Base-by-base conservation (phyloP, 345 rosid genomes). In the Luvunga scandens region DNA sequence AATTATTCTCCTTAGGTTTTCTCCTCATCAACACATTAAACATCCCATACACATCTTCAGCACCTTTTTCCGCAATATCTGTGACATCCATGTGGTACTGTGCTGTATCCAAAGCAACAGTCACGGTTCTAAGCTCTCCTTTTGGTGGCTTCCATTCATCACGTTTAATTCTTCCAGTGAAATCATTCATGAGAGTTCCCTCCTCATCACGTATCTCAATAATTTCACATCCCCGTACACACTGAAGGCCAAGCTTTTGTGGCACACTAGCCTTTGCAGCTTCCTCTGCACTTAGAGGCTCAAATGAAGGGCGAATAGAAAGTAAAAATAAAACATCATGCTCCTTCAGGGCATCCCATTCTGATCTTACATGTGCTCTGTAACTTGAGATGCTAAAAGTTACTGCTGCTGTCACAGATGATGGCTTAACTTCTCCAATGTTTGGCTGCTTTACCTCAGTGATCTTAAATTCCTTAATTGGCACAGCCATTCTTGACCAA, bases 81-180 rank as follows among this genome's bases (percentile, higher is more conserved):
- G 91, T 85, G 66, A 92, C 97, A 89, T 96, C 99, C 92, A 96
- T 96, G 81, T 96, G 94, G 86, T 96, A 96, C 82, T 94, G 98
- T 68, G 99, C 98, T 59, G 99, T 81, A 86, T 96, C 99, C 83
- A 96, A 83, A 79, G 99, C 99, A 79, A 96, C 85, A 74, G 92
- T 94, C 76, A 91, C 95, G 14, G 93, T 96, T 84, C 99, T 91
- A 78, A 94, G 84, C 66, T 96, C 98, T 74, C 99, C 98, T 90
- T 96, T 94, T 36, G 99, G 98, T 57, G 98, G 98, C 85, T 96
- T 94, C 99, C 98, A 94, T 77, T 96, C 99, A 80, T 96, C 99
- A 71, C 92, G 89, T 80, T 94, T 96, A 80, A 92, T 88, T 86
- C 84, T 91, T 85, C 99, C 98, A 64, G 94, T 88, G 76, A 94